Conservation (phyloP, 768 basidiomycete genomes). For the Ephemerocybe angulata region DNA sequence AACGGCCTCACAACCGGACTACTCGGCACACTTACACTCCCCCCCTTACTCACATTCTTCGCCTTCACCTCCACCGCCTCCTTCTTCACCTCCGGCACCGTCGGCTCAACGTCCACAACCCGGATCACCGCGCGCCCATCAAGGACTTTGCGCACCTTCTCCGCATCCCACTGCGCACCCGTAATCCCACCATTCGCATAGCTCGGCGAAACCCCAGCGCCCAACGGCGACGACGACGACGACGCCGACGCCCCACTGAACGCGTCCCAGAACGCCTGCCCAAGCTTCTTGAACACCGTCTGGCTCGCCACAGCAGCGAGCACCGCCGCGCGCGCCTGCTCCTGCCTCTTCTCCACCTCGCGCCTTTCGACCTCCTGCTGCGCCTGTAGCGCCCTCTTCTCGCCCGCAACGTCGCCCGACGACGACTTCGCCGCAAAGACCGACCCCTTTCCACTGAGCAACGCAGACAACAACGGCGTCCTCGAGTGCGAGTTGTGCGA, state of each 20-base stretch:
- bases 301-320: conserved; percentile 75
- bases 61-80: conserved; percentile 10
- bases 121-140: conserved; percentile 79
- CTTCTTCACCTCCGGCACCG: conserved; percentile 1
- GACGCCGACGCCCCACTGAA: conserved; percentile 54
- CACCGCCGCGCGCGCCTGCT: conserved; percentile 46
- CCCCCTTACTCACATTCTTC: conserved; percentile 12
- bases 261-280: conserved; percentile 84
- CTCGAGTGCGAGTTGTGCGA: neutral
- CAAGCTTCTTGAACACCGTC: conserved; percentile 68
- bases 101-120: conserved; percentile 69
- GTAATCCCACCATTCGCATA: conserved; percentile 4
- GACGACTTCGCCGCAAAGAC: neutral
- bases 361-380: conserved; percentile 19
- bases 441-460: conserved; percentile 8
- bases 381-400: conserved; percentile 9
- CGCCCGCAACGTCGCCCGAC: neutral
- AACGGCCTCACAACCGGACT: neutral
- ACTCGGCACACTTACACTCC: conserved; percentile 5
- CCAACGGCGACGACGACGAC: too few relatives aligned
- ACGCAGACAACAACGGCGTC: conserved; percentile 1
- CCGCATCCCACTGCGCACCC: conserved; percentile 49
- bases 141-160: conserved; percentile 77
- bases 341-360: conserved; percentile 17
- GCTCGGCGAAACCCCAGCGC: too few relatives aligned